These are phyloP conservation scores for Endoconidiophora polonica DNA, from an alignment of 2,329 filamentous ascomycete species.

Conservation along the genomic window DNA sequence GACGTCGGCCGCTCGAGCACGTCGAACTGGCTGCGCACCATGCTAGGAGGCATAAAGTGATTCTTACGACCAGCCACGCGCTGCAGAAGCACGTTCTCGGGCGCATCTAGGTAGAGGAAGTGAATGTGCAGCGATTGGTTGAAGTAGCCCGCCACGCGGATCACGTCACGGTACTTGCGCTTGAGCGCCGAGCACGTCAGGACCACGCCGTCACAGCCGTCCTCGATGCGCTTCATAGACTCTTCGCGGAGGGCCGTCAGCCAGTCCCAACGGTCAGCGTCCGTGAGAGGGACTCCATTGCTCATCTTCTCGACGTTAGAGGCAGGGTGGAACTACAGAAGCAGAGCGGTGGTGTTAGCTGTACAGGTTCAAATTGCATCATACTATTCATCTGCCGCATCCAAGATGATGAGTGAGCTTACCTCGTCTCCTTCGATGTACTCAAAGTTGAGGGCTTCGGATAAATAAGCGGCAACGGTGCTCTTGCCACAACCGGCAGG, in stretches of 20 bases:
- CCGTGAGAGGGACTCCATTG: slow-evolving; percentile 65
- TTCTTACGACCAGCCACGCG: slow-evolving; percentile 59
- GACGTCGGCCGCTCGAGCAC: slow-evolving; percentile 65
- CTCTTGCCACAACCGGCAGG: slow-evolving; percentile 69
- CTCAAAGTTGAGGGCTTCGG: slow-evolving; percentile 44
- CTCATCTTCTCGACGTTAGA: slow-evolving; percentile 87
- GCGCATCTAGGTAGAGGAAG: slow-evolving; percentile 78
- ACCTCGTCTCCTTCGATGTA: slow-evolving; percentile 70
- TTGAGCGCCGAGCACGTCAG: slow-evolving; percentile 93
- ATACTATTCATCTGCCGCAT: neutral
- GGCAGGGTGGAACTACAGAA: slow-evolving; percentile 49
- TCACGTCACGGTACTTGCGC: slow-evolving; percentile 89
- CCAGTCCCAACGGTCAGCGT: slow-evolving; percentile 97
- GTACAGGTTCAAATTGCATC: slow-evolving; percentile 11
- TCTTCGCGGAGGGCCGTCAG: slow-evolving; percentile 61
- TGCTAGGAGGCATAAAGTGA: slow-evolving; percentile 91
- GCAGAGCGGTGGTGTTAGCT: slow-evolving; percentile 14
- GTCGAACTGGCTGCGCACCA: slow-evolving; percentile 86
- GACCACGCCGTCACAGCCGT: slow-evolving; percentile 58
- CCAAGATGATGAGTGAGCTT: slow-evolving; percentile 18
- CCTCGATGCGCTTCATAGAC: slow-evolving; percentile 37
- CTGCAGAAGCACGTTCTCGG: slow-evolving; percentile 56
- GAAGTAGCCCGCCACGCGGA: slow-evolving; percentile 65
- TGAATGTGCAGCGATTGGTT: slow-evolving; percentile 60
- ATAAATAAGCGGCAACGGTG: slow-evolving; percentile 51